Conservation (phyloP, 768 basidiomycete species). For the Glaciozyma antarctica region DNA sequence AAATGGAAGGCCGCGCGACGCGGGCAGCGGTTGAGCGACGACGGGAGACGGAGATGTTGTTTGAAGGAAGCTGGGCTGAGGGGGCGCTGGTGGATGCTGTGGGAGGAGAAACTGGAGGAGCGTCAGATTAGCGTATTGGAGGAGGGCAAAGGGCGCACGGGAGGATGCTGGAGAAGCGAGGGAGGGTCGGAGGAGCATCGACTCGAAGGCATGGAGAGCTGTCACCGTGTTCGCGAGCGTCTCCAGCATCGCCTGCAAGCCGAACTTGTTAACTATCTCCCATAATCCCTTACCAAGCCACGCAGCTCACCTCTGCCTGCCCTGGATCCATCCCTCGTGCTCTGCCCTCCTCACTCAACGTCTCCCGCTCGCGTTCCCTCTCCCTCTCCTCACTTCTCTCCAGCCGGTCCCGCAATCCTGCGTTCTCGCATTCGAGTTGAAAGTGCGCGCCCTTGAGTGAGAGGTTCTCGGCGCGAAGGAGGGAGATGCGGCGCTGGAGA, state of each 20-base stretch:
- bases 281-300: too few relatives aligned
- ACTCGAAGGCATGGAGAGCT: slow-evolving; percentile 17
- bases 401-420: slow-evolving; percentile 13
- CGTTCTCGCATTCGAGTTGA: slow-evolving; percentile 22
- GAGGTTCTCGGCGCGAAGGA: slow-evolving; percentile 30
- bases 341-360: too few relatives aligned
- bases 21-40: slow-evolving; percentile 3
- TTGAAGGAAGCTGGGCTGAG: neutral
- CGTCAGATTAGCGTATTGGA: neutral
- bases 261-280: too few relatives aligned
- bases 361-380: too few relatives aligned
- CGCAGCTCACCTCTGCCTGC: too few relatives aligned
- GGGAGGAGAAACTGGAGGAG: neutral
- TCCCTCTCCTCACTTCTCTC: slow-evolving; percentile 5
- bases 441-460: slow-evolving; percentile 18
- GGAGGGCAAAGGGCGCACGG: too few relatives aligned
- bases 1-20: neutral
- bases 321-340: too few relatives aligned
- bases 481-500: slow-evolving; percentile 27
- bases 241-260: slow-evolving; percentile 7
- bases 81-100: neutral
- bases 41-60: slow-evolving; percentile 7
- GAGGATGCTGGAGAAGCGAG: neutral
- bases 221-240: slow-evolving; percentile 7
- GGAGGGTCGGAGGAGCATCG: neutral